Evolutionary conservation across 768 basidiomycete species (phyloP), one percentile per base, ranked within the genome.

Genomic region (Boletus pseudopeckii): DNA sequence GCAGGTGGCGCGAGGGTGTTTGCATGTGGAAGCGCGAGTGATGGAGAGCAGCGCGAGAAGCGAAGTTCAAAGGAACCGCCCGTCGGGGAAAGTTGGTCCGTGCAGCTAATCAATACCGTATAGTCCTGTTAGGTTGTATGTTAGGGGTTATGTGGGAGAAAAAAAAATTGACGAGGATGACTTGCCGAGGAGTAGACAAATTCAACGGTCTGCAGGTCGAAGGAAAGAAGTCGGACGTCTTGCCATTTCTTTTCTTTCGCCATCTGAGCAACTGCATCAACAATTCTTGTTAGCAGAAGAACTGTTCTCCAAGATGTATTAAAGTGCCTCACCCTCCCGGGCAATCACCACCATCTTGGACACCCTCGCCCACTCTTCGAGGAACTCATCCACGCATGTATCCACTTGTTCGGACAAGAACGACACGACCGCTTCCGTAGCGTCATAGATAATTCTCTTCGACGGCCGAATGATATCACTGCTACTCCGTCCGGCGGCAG

Each of bases 271-370:
- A 95, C 93, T 92, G 52, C 4, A 45, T 17, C 48, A 32, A 49
- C 2, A 45, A 36, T 22, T 5, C 15, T 32, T 28, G 30, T 55
- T 13, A 59, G 55, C 17, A 42, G 41, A 50, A 1, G 22, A 0
- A 41, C 2, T 4, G 3, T 32, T 28, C 18, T 24, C 28, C 15
- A 26, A 44, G 18, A 28, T 0, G 1, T 22, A 14, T 28, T 3
- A 41, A 38, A 52, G 5, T 11, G 45, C n/a, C 76, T 53, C 64
- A 90, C 92, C 84, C 75, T 94, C 90, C 55, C 91, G 82, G 13
- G 92, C 93, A 51, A 96, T 92, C 26, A 94, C 90, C 13, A 94
- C 90, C 81, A 94, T 92, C 72, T 93, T 95, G 18, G 90, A 91
- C 30, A 96, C 89, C 42, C 88, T 77, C 38, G 90, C 90, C 92